Conservation (phyloP, 495 filamentous ascomycete species). For the Choiromyces venosus region DNA sequence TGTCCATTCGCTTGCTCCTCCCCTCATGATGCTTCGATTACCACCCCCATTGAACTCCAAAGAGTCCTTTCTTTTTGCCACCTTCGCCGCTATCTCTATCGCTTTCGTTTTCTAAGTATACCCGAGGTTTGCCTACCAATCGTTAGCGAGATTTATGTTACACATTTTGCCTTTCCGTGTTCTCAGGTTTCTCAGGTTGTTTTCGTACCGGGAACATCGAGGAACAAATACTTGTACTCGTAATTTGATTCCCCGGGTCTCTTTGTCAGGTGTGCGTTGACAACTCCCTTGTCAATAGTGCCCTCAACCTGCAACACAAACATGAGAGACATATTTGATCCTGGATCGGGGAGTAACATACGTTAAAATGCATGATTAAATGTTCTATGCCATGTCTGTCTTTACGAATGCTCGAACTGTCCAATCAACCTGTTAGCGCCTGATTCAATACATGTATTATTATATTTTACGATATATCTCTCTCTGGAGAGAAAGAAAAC, state of each 20-base stretch:
- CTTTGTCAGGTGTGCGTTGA: slow-evolving; percentile 71
- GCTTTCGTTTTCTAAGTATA: slow-evolving; percentile 60
- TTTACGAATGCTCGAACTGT: slow-evolving; percentile 59
- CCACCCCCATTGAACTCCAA: slow-evolving; percentile 63
- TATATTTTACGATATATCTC: neutral
- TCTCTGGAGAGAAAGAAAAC: slow-evolving; percentile 5
- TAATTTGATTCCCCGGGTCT: slow-evolving; percentile 58
- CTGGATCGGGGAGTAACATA: slow-evolving; percentile 43
- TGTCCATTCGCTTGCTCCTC: slow-evolving; percentile 46
- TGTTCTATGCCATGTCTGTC: slow-evolving; percentile 75
- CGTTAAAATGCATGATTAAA: slow-evolving; percentile 81
- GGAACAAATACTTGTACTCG: slow-evolving; percentile 70
- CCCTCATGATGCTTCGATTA: slow-evolving; percentile 16
- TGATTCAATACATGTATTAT: neutral
- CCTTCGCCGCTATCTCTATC: slow-evolving; percentile 40
- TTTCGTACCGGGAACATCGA: slow-evolving; percentile 64
- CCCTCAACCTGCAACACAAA: slow-evolving; percentile 64
- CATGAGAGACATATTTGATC: slow-evolving; percentile 1
- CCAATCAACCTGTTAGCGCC: neutral
- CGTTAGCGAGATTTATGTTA: slow-evolving; percentile 10
- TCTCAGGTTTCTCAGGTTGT: slow-evolving; percentile 7
- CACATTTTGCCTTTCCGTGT: slow-evolving; percentile 4
- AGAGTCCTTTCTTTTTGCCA: slow-evolving; percentile 54
- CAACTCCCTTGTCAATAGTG: slow-evolving; percentile 65
- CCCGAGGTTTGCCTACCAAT: slow-evolving; percentile 48